Evolutionary conservation across 2,329 filamentous ascomycete genomes (phyloP).

Genomic region (Pseudogymnoascus sp.): DNA sequence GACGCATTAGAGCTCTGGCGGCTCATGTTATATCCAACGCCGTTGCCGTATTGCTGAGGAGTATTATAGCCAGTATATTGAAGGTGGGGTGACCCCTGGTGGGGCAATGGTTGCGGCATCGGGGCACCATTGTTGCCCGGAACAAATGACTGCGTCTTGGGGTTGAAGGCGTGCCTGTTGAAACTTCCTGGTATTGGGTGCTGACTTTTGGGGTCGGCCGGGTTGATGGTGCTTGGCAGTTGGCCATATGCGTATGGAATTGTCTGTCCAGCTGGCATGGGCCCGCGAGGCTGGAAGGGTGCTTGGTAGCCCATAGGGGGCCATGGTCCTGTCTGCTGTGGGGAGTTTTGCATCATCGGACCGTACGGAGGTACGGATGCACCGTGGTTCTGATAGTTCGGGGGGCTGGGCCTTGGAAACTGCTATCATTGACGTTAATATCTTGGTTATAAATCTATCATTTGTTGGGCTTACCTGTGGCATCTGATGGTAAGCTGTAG

Average conservation of each 20-base stretch:
- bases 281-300: slow-evolving; percentile 23
- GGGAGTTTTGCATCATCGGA: slow-evolving; percentile 26
- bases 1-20: slow-evolving; percentile 30
- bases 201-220: slow-evolving; percentile 64
- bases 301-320: slow-evolving; percentile 21
- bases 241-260: slow-evolving; percentile 72
- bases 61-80: slow-evolving; percentile 32
- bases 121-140: slow-evolving; percentile 50
- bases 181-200: slow-evolving; percentile 81
- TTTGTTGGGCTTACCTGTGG: slow-evolving; percentile 17
- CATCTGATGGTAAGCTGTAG: slow-evolving; percentile 20
- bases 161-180: slow-evolving; percentile 82
- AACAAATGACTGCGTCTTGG: slow-evolving; percentile 86
- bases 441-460: slow-evolving; percentile 10
- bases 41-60: slow-evolving; percentile 26
- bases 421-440: slow-evolving; percentile 16
- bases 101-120: slow-evolving; percentile 33
- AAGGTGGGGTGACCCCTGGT: slow-evolving; percentile 33
- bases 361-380: slow-evolving; percentile 27
- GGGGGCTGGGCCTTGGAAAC: slow-evolving; percentile 23
- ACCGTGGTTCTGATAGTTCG: slow-evolving; percentile 25
- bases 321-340: slow-evolving; percentile 25
- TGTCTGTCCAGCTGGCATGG: slow-evolving; percentile 20
- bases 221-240: slow-evolving; percentile 59
- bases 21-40: slow-evolving; percentile 29